Base-by-base conservation (phyloP, 2,329 filamentous ascomycete species). In the Passalora sequoiae region DNA sequence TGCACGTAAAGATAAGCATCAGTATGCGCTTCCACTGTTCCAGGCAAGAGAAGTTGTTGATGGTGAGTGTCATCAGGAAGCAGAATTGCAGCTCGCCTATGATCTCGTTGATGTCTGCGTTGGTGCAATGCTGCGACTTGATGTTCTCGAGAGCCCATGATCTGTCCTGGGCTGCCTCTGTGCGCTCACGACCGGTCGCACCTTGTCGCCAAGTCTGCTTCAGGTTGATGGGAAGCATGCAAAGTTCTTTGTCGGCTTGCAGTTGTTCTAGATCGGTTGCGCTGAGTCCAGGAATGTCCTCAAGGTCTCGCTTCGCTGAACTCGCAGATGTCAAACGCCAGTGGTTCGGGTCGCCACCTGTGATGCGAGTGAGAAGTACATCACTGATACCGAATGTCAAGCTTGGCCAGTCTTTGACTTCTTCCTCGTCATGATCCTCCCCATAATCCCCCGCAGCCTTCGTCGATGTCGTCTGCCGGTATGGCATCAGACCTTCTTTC, bases 11-110 rank as follows among this genome's bases (percentile, higher is more conserved):
- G 6, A 81, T 63, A 17, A 83, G 61, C 1, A 65, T 64, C 7
- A 83, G 62, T 8, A 83, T 52, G 27, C 80, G 65, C 56, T 78
- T 81, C 80, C 80, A 83, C 57, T 83, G 79, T 58, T 82, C 77
- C 3, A 82, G 64, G 55, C 79, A 82, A 2, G 78, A 81, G 58
- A 76, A 81, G 57, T 83, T 83, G 66, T 80, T 80, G 49, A 83
- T 66, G 4, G 77, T 80, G 46, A 83, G 56, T 2, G 79, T 69
- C 74, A 79, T 81, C 7, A 82, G 61, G 53, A 83, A 83, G 22
- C 71, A 71, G 55, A 82, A 79, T 51, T 83, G 77, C 42, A 83
- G 55, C 55, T 83, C 80, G 12, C 77, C 80, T 10, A 83, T 59
- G 9, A 68, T 60, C 12, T 59, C 59, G 13, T 52, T 54, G 25